Evolutionary conservation across 345 rosid genomes (phyloP).

Genomic region (Diplotaxis tenuifolia): DNA sequence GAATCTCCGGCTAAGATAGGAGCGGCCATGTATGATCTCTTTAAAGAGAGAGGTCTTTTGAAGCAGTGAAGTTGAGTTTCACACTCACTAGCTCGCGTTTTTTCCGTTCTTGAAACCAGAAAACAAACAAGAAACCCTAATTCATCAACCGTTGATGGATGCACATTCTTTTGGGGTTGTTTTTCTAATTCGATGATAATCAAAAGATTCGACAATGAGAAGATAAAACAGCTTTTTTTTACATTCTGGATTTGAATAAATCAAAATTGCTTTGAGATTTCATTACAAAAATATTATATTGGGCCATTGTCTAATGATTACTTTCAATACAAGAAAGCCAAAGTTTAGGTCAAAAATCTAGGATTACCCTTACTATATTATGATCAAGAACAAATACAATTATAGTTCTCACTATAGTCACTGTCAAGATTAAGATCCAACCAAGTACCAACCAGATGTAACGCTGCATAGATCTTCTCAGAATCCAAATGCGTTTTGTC

Average conservation of each 20-base stretch:
- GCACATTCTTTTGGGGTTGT: neutral
- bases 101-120: constrained; percentile 11
- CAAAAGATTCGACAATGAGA: neutral
- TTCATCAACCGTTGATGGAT: neutral
- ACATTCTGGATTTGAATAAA: neutral
- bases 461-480: constrained; percentile 43
- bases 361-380: neutral
- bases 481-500: constrained; percentile 53
- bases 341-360: no score
- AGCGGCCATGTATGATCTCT: constrained; percentile 70
- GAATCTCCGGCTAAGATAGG: constrained; percentile 98
- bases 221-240: neutral
- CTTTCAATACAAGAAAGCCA: neutral
- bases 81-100: constrained; percentile 7
- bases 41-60: constrained; percentile 76
- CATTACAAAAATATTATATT: no score
- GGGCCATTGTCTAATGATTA: neutral
- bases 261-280: neutral
- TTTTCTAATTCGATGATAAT: neutral
- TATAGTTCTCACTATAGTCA: neutral
- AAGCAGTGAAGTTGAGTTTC: constrained; percentile 39
- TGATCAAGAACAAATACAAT: neutral
- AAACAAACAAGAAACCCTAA: constrained; percentile 1
- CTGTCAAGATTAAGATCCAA: constrained; percentile 41
- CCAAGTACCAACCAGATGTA: constrained; percentile 45